These are phyloP conservation scores for Microdochium paspali DNA, from an alignment of 2,329 filamentous ascomycete genomes.

Conservation along the genomic window DNA sequence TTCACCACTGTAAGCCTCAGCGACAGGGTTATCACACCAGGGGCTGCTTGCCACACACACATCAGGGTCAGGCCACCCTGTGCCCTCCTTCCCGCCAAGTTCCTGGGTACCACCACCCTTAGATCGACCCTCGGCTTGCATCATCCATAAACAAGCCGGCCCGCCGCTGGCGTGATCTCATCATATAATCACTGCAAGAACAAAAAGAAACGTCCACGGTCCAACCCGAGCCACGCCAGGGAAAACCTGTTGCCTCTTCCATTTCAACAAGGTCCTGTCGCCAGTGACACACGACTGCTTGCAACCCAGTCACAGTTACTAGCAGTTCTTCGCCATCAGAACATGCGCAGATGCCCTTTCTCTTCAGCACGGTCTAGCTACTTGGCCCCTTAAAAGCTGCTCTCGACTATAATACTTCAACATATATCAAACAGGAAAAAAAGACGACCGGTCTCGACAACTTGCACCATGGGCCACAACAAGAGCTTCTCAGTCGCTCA, in stretches of 20 bases:
- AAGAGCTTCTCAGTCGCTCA: slow-evolving; percentile 19
- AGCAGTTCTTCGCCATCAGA: neutral
- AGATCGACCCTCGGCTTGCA: slow-evolving; percentile 1
- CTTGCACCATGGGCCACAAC: slow-evolving; percentile 20
- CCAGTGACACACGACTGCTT: neutral
- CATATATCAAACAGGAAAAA: neutral
- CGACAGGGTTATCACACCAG: neutral
- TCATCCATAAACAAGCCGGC: neutral
- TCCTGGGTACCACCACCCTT: neutral
- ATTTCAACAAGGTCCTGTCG: too few species aligned
- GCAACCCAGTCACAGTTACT: neutral
- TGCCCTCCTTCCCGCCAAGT: neutral
- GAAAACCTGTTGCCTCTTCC: too few species aligned
- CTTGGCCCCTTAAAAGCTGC: neutral
- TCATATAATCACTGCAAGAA: neutral
- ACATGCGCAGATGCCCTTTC: neutral
- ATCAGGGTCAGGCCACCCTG: neutral
- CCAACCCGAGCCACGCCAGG: neutral
- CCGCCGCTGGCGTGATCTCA: neutral
- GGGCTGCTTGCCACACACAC: neutral
- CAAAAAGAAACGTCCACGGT: neutral
- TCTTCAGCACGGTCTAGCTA: neutral
- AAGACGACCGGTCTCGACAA: neutral
- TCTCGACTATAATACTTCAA: neutral
- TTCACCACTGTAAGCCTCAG: neutral